Percentiles rank a stretch among this genome's conserved stretches.
These are phyloP conservation scores for Fusarium sp. DNA, from an alignment of 2,329 filamentous ascomycete genomes.

Conservation along the genomic window DNA sequence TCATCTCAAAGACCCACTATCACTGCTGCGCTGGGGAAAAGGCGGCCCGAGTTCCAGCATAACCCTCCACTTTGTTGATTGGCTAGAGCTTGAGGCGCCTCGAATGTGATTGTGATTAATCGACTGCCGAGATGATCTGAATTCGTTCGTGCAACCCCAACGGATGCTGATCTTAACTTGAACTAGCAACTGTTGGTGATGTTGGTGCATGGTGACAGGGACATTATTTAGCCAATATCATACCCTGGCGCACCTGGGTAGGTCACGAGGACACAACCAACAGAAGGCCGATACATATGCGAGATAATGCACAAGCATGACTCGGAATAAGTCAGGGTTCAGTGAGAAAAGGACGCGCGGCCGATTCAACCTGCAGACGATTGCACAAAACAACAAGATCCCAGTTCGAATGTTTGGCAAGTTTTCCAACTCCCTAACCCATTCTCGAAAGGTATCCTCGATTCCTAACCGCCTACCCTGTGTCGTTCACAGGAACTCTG, in stretches of 20 bases:
- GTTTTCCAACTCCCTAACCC: neutral
- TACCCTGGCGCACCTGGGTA: neutral
- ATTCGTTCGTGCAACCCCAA: neutral
- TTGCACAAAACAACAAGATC: neutral
- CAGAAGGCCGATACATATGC: neutral
- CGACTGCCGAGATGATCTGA: neutral
- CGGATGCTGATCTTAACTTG: neutral
- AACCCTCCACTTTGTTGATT: neutral
- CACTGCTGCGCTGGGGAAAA: neutral
- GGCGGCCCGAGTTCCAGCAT: neutral
- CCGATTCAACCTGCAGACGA: neutral
- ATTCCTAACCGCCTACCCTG: rapidly evolving
- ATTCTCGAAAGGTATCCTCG: rapidly evolving
- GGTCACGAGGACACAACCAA: neutral
- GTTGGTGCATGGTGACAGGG: rapidly evolving
- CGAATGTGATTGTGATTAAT: neutral
- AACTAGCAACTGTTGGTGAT: neutral
- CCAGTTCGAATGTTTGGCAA: neutral
- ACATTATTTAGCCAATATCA: neutral
- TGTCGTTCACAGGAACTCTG: rapidly evolving
- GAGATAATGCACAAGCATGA: neutral
- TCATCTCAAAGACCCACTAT: rapidly evolving
- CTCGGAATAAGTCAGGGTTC: neutral
- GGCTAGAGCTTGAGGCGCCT: too few species aligned
- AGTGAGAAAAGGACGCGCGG: neutral